Conservation (phyloP, 306 rosid genomes). For the Castanea crenata region DNA sequence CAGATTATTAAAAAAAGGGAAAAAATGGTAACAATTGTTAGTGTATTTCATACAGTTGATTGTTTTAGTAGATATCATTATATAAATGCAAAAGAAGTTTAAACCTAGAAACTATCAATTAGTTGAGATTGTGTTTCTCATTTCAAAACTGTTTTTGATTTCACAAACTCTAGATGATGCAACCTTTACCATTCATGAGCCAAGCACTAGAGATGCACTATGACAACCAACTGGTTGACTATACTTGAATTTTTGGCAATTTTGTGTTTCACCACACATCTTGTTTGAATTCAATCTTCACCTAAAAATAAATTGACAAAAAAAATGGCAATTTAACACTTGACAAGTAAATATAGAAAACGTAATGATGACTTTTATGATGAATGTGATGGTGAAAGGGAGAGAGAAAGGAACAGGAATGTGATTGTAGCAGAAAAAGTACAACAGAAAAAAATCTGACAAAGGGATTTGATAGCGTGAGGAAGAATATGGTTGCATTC, state of each 20-base stretch:
- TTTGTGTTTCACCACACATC: neutral
- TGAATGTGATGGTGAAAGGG: neutral
- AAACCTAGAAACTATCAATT: neutral
- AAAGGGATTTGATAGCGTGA: neutral
- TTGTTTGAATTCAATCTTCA: neutral
- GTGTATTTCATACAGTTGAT: neutral
- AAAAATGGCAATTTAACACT: neutral
- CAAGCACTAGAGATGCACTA: neutral
- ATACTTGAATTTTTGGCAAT: neutral
- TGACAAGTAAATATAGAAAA: neutral
- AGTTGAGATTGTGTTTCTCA: neutral
- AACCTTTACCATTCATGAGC: neutral
- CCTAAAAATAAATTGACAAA: neutral
- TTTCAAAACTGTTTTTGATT: neutral
- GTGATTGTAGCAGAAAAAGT: neutral
- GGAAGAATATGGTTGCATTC: neutral
- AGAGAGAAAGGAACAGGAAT: neutral
- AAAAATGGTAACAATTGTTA: neutral
- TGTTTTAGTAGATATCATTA: neutral
- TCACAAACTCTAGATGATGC: neutral
- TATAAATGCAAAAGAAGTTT: neutral
- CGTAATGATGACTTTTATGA: neutral
- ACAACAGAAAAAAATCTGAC: neutral
- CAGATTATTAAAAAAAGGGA: neutral
- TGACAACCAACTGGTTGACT: neutral